phyloP scores from a whole-genome alignment of 352 stramenopile genomes.

The Phytophthora sojae region DNA sequence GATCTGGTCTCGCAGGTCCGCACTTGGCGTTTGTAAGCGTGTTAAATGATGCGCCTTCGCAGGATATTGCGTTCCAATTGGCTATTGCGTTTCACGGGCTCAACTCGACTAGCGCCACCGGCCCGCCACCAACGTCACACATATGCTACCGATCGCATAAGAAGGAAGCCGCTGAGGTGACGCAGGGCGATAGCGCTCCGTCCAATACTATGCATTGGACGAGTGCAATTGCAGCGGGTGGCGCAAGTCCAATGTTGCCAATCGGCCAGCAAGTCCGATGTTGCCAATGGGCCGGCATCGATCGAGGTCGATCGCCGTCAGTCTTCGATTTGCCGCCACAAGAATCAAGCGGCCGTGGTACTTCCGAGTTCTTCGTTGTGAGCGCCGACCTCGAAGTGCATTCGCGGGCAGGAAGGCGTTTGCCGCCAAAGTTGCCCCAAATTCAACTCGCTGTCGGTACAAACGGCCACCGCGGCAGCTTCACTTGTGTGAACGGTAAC shows the following conservation, averaged over 20 bases:
- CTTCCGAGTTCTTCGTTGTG: not conserved
- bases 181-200: slow-evolving; percentile 1
- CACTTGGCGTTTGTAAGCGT: slow-evolving; percentile 18
- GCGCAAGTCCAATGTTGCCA: slow-evolving; percentile 5
- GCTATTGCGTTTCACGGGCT: slow-evolving; percentile 37
- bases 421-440: not conserved
- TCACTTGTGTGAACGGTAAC: slow-evolving; percentile 20
- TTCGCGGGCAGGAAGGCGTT: not conserved
- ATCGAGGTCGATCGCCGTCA: not conserved
- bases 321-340: slow-evolving; percentile 4
- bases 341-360: slow-evolving; percentile 14
- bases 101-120: not conserved
- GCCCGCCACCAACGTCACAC: not conserved
- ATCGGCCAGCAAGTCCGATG: not conserved
- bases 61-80: slow-evolving; percentile 23
- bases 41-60: slow-evolving; percentile 15
- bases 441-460: slow-evolving; percentile 17
- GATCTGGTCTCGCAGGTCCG: slow-evolving; percentile 5
- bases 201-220: slow-evolving; percentile 25
- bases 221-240: not conserved
- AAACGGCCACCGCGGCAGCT: slow-evolving; percentile 26
- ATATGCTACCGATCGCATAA: not conserved
- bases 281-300: not conserved
- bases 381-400: not conserved
- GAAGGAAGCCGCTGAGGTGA: not conserved